Base-by-base conservation (phyloP, 495 filamentous ascomycete species). In the Rusavskia elegans region DNA sequence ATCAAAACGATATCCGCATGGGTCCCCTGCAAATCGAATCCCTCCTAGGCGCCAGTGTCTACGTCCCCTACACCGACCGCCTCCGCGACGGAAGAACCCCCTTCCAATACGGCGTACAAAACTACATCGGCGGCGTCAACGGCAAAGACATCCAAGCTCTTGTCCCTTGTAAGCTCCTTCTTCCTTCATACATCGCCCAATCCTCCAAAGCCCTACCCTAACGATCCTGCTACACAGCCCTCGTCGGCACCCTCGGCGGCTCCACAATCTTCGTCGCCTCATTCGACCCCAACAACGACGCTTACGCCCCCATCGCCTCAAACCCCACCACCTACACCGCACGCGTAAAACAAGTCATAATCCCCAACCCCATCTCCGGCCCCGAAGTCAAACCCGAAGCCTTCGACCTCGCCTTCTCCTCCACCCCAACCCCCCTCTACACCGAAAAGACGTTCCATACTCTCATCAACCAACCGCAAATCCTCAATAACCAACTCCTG, bases 1-100 rank as follows among this genome's bases (percentile, higher is more conserved):
- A 48, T 10, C 11, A 55, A 38, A 55, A 48, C 35, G 56, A 58
- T 23, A 55, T 58, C 42, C 56, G 56, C 52, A 54, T 55, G 53
- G 2, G 30, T 8, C 21, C 11, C 14, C 48, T 58, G 14, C 53
- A 58, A 37, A 45, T 58, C 36, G 27, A 23, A 29, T 13, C 46
- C 5, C 53, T 58, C 7, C 25, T 55, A 11, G 5, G 11, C 2
- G 56, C 48, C 38, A 37, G 39, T 27, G 35, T 58, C 27, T 14
- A 13, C 2, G 35, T 55, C 2, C 56, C 56, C 11, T 58, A 52
- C 39, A 38, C 46, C 17, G 53, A 58, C 21, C 35, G 44, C 27
- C 40, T 58, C 6, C 27, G 45, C 13, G 53, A 55, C 49, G 56
- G 56, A 13, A 51, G 42, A 35, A 58, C 56, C 8, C 27, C 45